A percentile compares a stretch with the other conserved stretches of the same genome.
Evolutionary conservation across 805 yeast genomes (phyloP).

Genomic region (Saturnispora sanitii): DNA sequence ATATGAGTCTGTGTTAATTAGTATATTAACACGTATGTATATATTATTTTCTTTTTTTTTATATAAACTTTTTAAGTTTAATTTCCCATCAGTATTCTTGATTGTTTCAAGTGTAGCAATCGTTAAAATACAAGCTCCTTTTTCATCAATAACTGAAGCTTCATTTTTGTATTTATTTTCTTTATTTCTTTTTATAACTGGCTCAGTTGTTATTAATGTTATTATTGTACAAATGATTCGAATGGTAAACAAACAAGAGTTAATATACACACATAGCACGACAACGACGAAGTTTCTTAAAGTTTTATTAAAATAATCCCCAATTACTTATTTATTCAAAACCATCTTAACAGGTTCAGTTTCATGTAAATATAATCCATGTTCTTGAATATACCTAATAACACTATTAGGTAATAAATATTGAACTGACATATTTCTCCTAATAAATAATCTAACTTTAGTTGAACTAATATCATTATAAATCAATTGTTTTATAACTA

Average conservation of each 20-base stretch:
- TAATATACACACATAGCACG: not conserved
- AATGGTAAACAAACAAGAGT: not conserved
- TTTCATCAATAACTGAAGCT: too few species aligned
- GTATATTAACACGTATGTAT: too few species aligned
- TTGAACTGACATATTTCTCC: slow-evolving; percentile 96
- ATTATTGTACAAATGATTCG: too few species aligned
- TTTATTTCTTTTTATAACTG: too few species aligned
- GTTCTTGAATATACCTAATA: slow-evolving; percentile 89
- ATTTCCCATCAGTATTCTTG: too few species aligned
- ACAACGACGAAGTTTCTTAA: not conserved
- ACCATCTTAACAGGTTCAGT: slow-evolving; percentile 94
- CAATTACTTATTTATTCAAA: slow-evolving; percentile 23
- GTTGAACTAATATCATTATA: slow-evolving; percentile 95
- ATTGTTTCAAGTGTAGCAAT: too few species aligned
- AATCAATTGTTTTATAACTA: slow-evolving; percentile 90
- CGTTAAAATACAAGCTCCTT: too few species aligned
- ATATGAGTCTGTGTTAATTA: too few species aligned
- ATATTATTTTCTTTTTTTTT: too few species aligned
- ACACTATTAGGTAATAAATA: slow-evolving; percentile 90
- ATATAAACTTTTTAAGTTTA: too few species aligned
- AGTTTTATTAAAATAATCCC: not conserved
- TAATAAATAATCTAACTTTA: slow-evolving; percentile 80
- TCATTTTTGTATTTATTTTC: too few species aligned
- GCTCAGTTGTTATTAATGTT: too few species aligned
- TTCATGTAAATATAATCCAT: slow-evolving; percentile 72